Evolutionary conservation across 257 asterid species (phyloP).

Genomic region (Solanum phureja): DNA sequence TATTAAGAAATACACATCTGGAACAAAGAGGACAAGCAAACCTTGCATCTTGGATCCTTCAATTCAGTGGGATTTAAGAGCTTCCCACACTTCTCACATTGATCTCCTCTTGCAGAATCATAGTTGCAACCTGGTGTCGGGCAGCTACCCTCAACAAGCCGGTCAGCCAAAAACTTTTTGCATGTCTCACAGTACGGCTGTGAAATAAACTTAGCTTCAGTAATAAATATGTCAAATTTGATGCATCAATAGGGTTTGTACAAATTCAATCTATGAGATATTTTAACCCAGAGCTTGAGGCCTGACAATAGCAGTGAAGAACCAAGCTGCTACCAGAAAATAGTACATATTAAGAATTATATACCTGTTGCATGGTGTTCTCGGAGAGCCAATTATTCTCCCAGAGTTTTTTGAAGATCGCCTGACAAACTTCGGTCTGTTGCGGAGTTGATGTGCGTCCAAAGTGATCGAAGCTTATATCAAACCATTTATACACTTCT

Average conservation of each 20-base stretch:
- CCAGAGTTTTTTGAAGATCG: slow-evolving; percentile 59
- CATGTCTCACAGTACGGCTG: slow-evolving; percentile 54
- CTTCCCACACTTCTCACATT: slow-evolving; percentile 86
- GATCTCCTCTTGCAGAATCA: slow-evolving; percentile 95
- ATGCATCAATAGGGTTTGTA: not conserved
- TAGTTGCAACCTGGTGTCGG: slow-evolving; percentile 77
- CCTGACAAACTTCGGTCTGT: slow-evolving; percentile 85
- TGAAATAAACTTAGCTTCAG: not conserved
- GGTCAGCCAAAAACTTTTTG: slow-evolving; percentile 72
- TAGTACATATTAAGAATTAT: not conserved
- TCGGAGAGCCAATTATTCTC: slow-evolving; percentile 77
- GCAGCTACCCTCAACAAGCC: slow-evolving; percentile 83
- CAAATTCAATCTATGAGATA: not conserved
- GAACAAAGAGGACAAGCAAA: slow-evolving; percentile 4
- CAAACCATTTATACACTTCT: slow-evolving; percentile 77
- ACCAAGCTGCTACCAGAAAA: not conserved
- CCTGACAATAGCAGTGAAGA: not conserved
- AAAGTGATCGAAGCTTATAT: slow-evolving; percentile 78
- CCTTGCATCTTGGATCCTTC: slow-evolving; percentile 91
- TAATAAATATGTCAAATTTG: not conserved
- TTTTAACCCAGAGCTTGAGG: not conserved
- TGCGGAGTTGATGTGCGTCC: slow-evolving; percentile 89
- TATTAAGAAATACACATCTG: not conserved
- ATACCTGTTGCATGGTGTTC: slow-evolving; percentile 82
- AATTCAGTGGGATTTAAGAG: slow-evolving; percentile 86